phyloP scores from a whole-genome alignment of 2,329 filamentous ascomycete species.

The Apiospora kogelbergensis region DNA sequence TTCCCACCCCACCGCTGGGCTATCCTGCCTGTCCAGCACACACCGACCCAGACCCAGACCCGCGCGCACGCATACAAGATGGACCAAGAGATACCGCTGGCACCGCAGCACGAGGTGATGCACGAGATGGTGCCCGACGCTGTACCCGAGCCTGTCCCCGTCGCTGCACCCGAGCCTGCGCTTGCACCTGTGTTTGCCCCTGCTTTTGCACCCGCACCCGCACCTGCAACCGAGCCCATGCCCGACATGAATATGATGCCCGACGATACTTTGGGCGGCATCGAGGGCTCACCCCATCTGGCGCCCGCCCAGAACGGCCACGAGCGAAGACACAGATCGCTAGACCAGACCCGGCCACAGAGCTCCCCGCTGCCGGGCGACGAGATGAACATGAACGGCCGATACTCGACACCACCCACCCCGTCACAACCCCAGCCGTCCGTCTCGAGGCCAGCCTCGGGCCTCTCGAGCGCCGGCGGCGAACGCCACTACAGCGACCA shows the following conservation, averaged over 20 bases:
- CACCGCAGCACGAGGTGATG: not conserved
- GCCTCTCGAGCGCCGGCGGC: conserved; percentile 44
- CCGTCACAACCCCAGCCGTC: conserved; percentile 39
- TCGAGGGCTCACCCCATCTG: conserved; percentile 46
- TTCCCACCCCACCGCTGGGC: conserved; percentile 2
- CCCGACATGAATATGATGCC: conserved; percentile 31
- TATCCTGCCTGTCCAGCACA: not conserved
- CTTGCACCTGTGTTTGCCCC: not conserved
- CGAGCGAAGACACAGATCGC: conserved; percentile 44
- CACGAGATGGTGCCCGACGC: not conserved
- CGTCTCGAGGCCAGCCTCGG: conserved; percentile 56
- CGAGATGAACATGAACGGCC: conserved; percentile 31
- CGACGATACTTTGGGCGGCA: conserved; percentile 48
- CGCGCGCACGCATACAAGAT: not conserved
- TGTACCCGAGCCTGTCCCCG: not conserved
- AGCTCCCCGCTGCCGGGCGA: conserved; percentile 42
- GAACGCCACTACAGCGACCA: conserved; percentile 46
- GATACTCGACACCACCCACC: conserved; percentile 48
- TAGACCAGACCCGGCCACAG: conserved; percentile 45
- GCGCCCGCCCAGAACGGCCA: conserved; percentile 28
- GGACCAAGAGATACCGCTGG: not conserved
- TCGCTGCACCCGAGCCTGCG: not conserved
- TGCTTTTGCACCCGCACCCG: not conserved
- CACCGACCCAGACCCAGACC: not conserved
- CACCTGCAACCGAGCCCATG: not conserved